Conservation (phyloP, 352 stramenopile genomes). For the Phytopythium montanum region DNA sequence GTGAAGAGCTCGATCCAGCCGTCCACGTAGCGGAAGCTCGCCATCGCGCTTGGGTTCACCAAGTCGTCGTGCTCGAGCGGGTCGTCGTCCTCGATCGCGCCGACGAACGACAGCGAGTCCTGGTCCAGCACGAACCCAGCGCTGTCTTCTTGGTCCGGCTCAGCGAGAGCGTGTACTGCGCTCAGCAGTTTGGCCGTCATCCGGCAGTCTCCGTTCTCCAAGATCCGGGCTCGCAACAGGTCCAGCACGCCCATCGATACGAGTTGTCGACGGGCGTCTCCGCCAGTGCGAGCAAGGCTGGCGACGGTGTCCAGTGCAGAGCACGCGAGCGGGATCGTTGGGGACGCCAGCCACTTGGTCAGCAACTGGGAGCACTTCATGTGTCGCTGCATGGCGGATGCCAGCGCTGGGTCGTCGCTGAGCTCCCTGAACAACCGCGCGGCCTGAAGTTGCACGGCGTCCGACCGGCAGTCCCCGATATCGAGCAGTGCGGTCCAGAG, state of each 20-base stretch:
- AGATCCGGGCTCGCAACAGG: slow-evolving; percentile 31
- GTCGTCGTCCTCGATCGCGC: slow-evolving; percentile 45
- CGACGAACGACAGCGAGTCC: slow-evolving; percentile 61
- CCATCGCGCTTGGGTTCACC: slow-evolving; percentile 34
- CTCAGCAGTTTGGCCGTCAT: slow-evolving; percentile 49
- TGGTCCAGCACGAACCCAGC: slow-evolving; percentile 37
- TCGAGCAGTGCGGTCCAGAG: slow-evolving; percentile 43
- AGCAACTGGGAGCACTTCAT: slow-evolving; percentile 21
- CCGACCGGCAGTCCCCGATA: slow-evolving; percentile 16
- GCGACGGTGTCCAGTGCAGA: slow-evolving; percentile 37
- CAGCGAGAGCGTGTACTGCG: slow-evolving; percentile 45
- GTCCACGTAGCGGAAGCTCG: slow-evolving; percentile 51
- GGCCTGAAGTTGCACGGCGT: slow-evolving; percentile 43
- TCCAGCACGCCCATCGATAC: slow-evolving; percentile 36
- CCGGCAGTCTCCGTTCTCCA: slow-evolving; percentile 33
- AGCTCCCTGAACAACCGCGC: slow-evolving; percentile 38
- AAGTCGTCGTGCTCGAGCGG: slow-evolving; percentile 57
- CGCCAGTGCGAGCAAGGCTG: slow-evolving; percentile 31
- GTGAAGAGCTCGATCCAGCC: slow-evolving; percentile 83
- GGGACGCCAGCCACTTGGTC: slow-evolving; percentile 43
- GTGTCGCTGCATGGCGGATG: slow-evolving; percentile 17
- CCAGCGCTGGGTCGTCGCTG: slow-evolving; percentile 23
- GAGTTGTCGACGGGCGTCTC: slow-evolving; percentile 31
- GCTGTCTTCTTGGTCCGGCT: slow-evolving; percentile 6
- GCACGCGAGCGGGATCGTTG: slow-evolving; percentile 24